Base-by-base conservation (phyloP, 208 protist genomes). In the Leishmania martiniquensis region DNA sequence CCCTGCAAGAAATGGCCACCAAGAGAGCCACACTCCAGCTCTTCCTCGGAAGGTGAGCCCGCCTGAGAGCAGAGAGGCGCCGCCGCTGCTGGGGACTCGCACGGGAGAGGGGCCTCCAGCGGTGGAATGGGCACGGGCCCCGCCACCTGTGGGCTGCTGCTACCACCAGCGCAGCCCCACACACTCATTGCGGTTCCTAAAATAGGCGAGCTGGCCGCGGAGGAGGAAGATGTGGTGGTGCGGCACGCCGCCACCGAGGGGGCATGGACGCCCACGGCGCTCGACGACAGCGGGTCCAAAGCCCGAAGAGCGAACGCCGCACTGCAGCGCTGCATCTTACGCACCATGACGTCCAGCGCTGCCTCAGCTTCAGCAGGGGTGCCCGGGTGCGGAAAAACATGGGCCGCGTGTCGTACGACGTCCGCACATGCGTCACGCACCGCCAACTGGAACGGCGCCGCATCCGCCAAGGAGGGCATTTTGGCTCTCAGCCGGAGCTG, bases 401-500 rank as follows among this genome's bases (percentile, higher is more conserved):
- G 70, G 25, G 76, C 42, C 17, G 80, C 88, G 37, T 84, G 87
- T 5, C 85, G 83, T 66, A 89, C 83, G 49, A 84, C 80, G 12
- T 81, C 85, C 25, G 60, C 20, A 62, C 89, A 93, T 37, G 89
- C 85, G 29, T 87, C 75, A 63, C 87, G 89, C 13, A 90, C 34
- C 22, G 85, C 68, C 59, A 93, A 73, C 63, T 87, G 72, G n/a
- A 96, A 81, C 5, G 86, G 76, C 1, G 66, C 34, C 17, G 83
- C 66, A 13, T 80, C 77, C 15, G 81, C 81, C 20, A 83, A 78
- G 32, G 72, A 60, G 2, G 74, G 71, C 42, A 75, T 63, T 34
- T 39, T 51, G 42, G 47, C 17, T 4, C 32, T 32, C 51, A 69
- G 29, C 63, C 65, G 82, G 32, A 85, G 75, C 20, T 67, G 78